A percentile compares a stretch with the other conserved stretches of the same genome.
phyloP scores from a whole-genome alignment of 805 yeast species.

The Starmerella potacharoeniae region DNA sequence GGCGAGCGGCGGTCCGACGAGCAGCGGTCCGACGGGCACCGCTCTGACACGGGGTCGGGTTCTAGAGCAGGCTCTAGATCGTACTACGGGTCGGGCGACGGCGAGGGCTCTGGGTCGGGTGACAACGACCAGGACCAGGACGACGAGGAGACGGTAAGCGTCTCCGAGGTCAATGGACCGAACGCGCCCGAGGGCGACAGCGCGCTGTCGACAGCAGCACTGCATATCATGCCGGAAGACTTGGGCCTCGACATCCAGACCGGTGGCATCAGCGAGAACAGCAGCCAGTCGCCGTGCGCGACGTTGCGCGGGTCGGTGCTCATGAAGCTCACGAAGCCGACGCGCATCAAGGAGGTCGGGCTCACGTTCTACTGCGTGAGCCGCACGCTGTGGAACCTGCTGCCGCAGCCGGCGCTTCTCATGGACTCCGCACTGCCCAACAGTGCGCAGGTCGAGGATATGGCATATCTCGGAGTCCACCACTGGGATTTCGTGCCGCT shows the following conservation, averaged over 20 bases:
- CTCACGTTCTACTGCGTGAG: constrained; percentile 56
- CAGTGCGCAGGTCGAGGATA: constrained; percentile 27
- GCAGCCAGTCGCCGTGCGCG: constrained; percentile 28
- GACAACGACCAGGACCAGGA: neutral
- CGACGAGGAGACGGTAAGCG: neutral
- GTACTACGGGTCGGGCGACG: neutral
- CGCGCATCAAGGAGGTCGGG: constrained; percentile 55
- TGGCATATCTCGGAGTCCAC: constrained; percentile 25
- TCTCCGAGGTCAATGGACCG: neutral
- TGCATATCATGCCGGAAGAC: neutral
- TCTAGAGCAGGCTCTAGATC: neutral
- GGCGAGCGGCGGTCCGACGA: neutral
- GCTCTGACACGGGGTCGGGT: neutral
- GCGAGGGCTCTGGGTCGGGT: neutral
- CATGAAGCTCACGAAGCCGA: constrained; percentile 58
- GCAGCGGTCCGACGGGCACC: neutral
- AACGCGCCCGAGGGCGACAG: neutral
- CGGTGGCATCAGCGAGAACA: constrained; percentile 7
- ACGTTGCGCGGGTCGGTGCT: constrained; percentile 68
- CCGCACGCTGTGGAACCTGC: constrained; percentile 88
- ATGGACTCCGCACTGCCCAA: constrained; percentile 24
- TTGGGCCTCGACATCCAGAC: constrained; percentile 8
- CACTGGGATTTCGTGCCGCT: constrained; percentile 29
- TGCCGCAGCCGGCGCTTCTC: constrained; percentile 22
- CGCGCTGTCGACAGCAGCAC: neutral